Percentiles rank a stretch among this genome's conserved stretches.
Conservation (phyloP, 768 basidiomycete species). For the Serendipita sp. region DNA sequence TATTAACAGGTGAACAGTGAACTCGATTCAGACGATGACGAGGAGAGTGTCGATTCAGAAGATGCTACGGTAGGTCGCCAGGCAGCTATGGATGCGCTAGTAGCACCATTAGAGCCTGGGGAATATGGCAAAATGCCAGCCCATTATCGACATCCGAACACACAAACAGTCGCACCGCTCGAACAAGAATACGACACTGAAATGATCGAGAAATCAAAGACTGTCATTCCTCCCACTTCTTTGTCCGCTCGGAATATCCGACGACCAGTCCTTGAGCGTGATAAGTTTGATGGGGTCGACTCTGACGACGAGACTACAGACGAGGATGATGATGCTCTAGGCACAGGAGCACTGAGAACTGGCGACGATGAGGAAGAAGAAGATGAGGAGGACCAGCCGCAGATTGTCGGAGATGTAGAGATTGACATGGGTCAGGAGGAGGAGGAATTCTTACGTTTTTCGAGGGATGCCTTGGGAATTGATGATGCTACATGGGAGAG, state of each 20-base stretch:
- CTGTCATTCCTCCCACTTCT: not conserved
- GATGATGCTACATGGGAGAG: conserved; percentile 74
- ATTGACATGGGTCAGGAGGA: conserved; percentile 83
- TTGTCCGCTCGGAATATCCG: conserved; percentile 31
- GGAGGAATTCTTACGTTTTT: conserved; percentile 90
- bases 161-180: conserved; percentile 44
- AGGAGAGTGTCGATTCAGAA: conserved; percentile 19
- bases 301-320: conserved; percentile 79
- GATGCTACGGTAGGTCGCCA: conserved; percentile 29
- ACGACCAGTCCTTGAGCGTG: conserved; percentile 64
- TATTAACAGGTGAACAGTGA: conserved; percentile 18
- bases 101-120: conserved; percentile 57
- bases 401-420: conserved; percentile 69
- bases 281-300: conserved; percentile 80
- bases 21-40: conserved; percentile 23
- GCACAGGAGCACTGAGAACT: conserved; percentile 11
- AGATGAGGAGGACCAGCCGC: conserved; percentile 67
- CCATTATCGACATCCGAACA: conserved; percentile 42
- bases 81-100: conserved; percentile 61
- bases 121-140: conserved; percentile 86
- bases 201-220: conserved; percentile 25
- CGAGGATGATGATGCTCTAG: conserved; percentile 26
- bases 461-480: conserved; percentile 81
- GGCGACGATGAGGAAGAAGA: conserved; percentile 31
- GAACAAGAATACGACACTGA: conserved; percentile 19